Percentiles rank a stretch among this genome's conserved stretches.
phyloP scores from a whole-genome alignment of 78 protist genomes.

The Chrysochromulina tobinii region DNA sequence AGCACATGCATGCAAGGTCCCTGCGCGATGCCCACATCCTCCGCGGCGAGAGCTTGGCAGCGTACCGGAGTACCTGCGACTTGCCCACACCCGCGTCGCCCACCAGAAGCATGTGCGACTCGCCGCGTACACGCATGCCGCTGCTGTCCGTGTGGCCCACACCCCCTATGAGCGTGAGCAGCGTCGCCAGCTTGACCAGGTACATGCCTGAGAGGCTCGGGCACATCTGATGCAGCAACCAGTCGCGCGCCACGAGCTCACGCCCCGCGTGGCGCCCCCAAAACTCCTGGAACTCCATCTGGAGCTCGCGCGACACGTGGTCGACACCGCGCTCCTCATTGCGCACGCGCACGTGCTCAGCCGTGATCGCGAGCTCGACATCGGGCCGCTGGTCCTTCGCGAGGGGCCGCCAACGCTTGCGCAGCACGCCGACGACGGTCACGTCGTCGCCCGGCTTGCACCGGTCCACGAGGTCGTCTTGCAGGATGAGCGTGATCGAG shows the following conservation, averaged over 20 bases:
- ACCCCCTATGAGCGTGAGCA: constrained; percentile 90
- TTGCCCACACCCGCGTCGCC: constrained; percentile 95
- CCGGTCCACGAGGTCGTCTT: constrained; percentile 5
- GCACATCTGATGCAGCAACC: constrained; percentile 21
- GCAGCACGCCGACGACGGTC: background rate
- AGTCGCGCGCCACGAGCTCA: constrained; percentile 20
- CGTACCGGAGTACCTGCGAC: constrained; percentile 22
- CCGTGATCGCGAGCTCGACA: background rate
- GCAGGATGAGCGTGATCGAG: constrained; percentile 7
- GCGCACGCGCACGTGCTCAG: background rate
- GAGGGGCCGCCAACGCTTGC: background rate
- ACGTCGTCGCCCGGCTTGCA: constrained; percentile 37
- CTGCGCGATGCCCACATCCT: background rate
- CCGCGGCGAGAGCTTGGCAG: background rate
- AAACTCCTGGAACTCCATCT: background rate
- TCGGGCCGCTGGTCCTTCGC: background rate
- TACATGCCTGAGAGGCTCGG: constrained; percentile 53
- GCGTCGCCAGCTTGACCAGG: constrained; percentile 84
- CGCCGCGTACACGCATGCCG: constrained; percentile 83
- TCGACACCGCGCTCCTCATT: background rate
- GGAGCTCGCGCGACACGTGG: background rate
- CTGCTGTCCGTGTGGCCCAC: constrained; percentile 30
- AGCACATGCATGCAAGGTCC: background rate
- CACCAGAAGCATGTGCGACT: constrained; percentile 90
- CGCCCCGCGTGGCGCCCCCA: background rate